Evolutionary conservation across 2,329 filamentous ascomycete species (phyloP), one percentile per base, ranked within the genome.

Genomic region (Fusarium sp.): DNA sequence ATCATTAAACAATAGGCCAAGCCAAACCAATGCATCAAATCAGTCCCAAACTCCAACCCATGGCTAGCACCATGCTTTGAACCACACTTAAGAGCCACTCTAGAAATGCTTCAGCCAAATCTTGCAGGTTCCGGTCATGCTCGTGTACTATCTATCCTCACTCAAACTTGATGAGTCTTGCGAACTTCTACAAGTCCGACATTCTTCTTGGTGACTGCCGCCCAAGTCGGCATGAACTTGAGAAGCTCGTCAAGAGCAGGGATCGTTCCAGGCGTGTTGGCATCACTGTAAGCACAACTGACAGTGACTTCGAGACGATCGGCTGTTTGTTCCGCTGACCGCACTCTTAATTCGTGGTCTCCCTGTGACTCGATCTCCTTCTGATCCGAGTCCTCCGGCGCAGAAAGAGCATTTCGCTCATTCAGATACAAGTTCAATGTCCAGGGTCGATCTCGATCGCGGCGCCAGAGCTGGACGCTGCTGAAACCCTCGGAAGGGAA

Each of bases 241-340:
- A 88, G 84, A 53, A 93, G 86, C 82, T 98, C 95, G 75, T 96
- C 92, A 56, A 95, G 88, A 2, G 95, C 95, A 0, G 95, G 95
- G 52, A 98, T 94, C 2, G 86, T 86, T 7, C 89, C 91, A 5
- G 83, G 81, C 39, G 84, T 83, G 77, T 98, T 98, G 47, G 89
- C 91, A 83, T 99, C 96, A 76, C 92, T 94, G 94, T 95, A 98
- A 36, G 93, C 84, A 81, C 96, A 98, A 20, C 91, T 86, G 3
- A 95, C 90, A 38, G 84, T 87, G 3, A 94, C 93, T 71, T 86
- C 86, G 38, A 94, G 79, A 9, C 67, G 52, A 18, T 75, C 71
- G 8, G 64, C 64, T 44, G 57, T n/a, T 46, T 50, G 44, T 2
- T 50, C 53, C n/a, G 31, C 42, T 29, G 60, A 62, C 45, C 70